Evolutionary conservation across 176 grass and related monocot genomes (phyloP).

Genomic region (Saccharum spontaneum): DNA sequence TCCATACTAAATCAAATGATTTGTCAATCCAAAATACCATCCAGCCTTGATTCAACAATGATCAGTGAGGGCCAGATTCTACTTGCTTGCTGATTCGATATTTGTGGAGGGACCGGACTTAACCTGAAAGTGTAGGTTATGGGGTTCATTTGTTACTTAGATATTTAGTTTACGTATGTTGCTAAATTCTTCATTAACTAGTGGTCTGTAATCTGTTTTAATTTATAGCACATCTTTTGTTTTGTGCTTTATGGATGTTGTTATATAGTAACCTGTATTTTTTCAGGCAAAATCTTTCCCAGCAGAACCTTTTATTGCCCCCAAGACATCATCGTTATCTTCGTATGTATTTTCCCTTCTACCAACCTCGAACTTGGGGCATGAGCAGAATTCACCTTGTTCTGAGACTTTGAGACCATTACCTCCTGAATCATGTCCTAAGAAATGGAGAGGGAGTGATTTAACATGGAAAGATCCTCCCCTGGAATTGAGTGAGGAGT

Average conservation of each 20-base stretch:
- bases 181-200: not conserved
- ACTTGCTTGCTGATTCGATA: not conserved
- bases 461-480: slow-evolving; percentile 46
- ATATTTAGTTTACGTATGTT: not conserved
- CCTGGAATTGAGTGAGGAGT: slow-evolving; percentile 46
- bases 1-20: not conserved
- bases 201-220: slow-evolving; percentile 6
- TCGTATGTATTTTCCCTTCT: slow-evolving; percentile 63
- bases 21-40: not conserved
- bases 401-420: slow-evolving; percentile 37
- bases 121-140: not conserved
- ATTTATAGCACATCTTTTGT: not conserved
- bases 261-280: slow-evolving; percentile 6
- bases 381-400: slow-evolving; percentile 20
- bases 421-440: slow-evolving; percentile 51
- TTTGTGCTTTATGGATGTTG: not conserved
- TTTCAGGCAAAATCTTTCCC: slow-evolving; percentile 51
- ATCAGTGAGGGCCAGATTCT: not conserved
- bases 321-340: slow-evolving; percentile 50
- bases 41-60: not conserved
- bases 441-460: slow-evolving; percentile 43
- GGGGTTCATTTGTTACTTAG: not conserved
- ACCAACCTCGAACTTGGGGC: slow-evolving; percentile 34
- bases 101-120: not conserved
- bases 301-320: slow-evolving; percentile 45